Percentiles rank a stretch among this genome's conserved stretches.
phyloP scores from a whole-genome alignment of 805 yeast genomes.

The Debaryomyces maramus region DNA sequence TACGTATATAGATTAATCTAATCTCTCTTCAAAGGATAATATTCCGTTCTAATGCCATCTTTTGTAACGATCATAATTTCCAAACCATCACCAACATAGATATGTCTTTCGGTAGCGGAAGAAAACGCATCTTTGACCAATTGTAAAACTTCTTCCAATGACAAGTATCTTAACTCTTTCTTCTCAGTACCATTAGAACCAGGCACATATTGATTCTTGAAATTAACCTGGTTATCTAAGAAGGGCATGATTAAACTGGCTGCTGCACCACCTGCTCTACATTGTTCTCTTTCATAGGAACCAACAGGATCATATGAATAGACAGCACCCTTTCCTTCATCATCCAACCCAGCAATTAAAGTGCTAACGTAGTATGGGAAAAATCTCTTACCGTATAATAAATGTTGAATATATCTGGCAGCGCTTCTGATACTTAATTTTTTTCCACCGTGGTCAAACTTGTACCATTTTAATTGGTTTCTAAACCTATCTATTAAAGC shows the following conservation, averaged over 20 bases:
- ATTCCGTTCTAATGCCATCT: constrained; percentile 85
- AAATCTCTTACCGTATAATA: constrained; percentile 87
- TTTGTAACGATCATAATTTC: constrained; percentile 89
- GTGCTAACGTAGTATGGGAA: constrained; percentile 98
- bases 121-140: constrained; percentile 92
- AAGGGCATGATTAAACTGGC: constrained; percentile 96
- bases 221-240: constrained; percentile 94
- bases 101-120: constrained; percentile 97
- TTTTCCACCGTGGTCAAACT: constrained; percentile 77
- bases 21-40: constrained; percentile 85
- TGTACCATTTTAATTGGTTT: constrained; percentile 83
- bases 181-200: constrained; percentile 66
- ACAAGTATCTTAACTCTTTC: constrained; percentile 60
- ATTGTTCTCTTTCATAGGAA: constrained; percentile 94
- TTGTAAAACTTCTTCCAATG: constrained; percentile 80
- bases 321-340: constrained; percentile 89
- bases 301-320: constrained; percentile 98
- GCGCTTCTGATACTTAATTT: constrained; percentile 67
- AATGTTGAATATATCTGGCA: constrained; percentile 87
- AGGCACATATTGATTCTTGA: constrained; percentile 90
- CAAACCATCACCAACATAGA: constrained; percentile 95
- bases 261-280: constrained; percentile 98
- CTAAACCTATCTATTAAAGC: constrained; percentile 77
- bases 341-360: constrained; percentile 89
- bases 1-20: constrained; percentile 56